These are phyloP conservation scores for Craspedostauros australis DNA, from an alignment of 108 stramenopile species.

Conservation along the genomic window DNA sequence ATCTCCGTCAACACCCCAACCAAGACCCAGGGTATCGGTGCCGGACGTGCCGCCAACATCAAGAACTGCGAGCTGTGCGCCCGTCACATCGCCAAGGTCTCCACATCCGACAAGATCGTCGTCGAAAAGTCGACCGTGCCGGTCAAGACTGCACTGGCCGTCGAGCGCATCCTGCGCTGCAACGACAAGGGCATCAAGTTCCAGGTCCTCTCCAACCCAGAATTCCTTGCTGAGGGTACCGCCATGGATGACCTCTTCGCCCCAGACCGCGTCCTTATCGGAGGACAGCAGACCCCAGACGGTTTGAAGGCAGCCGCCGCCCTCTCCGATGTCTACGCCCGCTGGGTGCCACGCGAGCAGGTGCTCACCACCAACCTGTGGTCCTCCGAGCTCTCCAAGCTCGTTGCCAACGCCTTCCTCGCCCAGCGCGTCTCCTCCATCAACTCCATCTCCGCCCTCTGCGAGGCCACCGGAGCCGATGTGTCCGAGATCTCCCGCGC, in stretches of 20 bases:
- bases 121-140: conserved; percentile 99
- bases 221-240: conserved; percentile 99
- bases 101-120: conserved; percentile 89
- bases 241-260: conserved; percentile 92
- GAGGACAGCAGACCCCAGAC: conserved; percentile 90
- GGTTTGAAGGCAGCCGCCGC: conserved; percentile 83
- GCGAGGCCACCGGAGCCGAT: conserved; percentile 98
- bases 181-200: conserved; percentile 93
- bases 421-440: conserved; percentile 98
- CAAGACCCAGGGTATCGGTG: conserved; percentile 96
- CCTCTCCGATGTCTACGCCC: conserved; percentile 78
- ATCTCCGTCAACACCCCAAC: conserved; percentile 99
- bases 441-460: conserved; percentile 99
- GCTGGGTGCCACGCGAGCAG: conserved; percentile 93
- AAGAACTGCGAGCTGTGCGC: conserved; percentile 99
- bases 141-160: conserved; percentile 95
- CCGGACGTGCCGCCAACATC: conserved; percentile 98
- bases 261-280: conserved; percentile 97
- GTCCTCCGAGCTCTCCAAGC: conserved; percentile 98
- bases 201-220: conserved; percentile 96
- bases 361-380: conserved; percentile 98
- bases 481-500: conserved; percentile 94
- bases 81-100: conserved; percentile 94
- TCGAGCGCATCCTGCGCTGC: conserved; percentile 88
- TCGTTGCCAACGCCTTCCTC: conserved; percentile 99